Conservation (phyloP, 805 yeast genomes). For the Lachancea kluyveri region DNA sequence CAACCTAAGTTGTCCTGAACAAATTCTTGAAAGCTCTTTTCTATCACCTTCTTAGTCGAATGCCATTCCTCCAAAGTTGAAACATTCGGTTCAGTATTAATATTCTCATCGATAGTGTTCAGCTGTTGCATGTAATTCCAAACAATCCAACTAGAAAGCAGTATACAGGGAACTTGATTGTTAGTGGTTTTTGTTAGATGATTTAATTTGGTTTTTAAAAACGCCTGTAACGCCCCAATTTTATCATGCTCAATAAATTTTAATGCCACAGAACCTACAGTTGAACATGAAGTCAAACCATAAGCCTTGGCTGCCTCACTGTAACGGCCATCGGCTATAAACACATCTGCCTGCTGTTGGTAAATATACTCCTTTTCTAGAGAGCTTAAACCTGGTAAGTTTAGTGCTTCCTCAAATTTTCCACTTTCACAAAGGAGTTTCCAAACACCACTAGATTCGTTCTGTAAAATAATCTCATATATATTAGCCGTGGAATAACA, state of each 20-base stretch:
- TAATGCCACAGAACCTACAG: slow-evolving; percentile 66
- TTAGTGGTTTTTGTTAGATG: slow-evolving; percentile 16
- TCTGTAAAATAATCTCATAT: slow-evolving; percentile 62
- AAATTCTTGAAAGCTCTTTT: slow-evolving; percentile 41
- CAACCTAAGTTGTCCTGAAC: slow-evolving; percentile 39
- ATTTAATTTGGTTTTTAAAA: slow-evolving; percentile 38
- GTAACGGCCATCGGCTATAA: slow-evolving; percentile 30
- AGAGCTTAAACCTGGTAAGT: slow-evolving; percentile 30
- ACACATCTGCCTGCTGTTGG: slow-evolving; percentile 47
- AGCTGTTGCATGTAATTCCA: slow-evolving; percentile 32
- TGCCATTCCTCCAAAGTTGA: slow-evolving; percentile 19
- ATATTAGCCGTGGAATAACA: slow-evolving; percentile 52
- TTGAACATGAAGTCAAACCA: slow-evolving; percentile 52
- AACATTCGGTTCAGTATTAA: slow-evolving; percentile 24
- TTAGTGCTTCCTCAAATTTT: slow-evolving; percentile 61
- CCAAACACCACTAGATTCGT: slow-evolving; percentile 77
- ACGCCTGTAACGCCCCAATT: slow-evolving; percentile 40
- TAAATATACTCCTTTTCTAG: slow-evolving; percentile 44
- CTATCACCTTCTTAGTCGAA: slow-evolving; percentile 20
- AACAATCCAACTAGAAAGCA: slow-evolving; percentile 33
- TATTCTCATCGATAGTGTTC: slow-evolving; percentile 30
- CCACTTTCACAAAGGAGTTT: slow-evolving; percentile 44
- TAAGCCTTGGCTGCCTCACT: slow-evolving; percentile 47
- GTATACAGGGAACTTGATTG: slow-evolving; percentile 26
- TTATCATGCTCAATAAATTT: slow-evolving; percentile 41